These are phyloP conservation scores for Candida gorgasii DNA, from an alignment of 805 yeast genomes.

Conservation along the genomic window DNA sequence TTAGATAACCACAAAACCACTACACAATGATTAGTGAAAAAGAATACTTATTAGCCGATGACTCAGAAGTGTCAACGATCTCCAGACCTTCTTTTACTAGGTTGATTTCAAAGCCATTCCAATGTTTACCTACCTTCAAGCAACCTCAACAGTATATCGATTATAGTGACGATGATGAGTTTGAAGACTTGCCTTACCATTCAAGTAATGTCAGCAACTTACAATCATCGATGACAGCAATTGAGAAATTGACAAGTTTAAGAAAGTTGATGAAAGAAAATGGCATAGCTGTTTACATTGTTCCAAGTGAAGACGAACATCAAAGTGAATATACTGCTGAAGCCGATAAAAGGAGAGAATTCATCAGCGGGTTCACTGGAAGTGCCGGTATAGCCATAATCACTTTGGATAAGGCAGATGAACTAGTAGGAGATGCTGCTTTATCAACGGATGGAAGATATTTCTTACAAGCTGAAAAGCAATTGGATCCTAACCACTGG, in stretches of 20 bases:
- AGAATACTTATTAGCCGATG: slow-evolving; percentile 14
- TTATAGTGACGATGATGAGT: slow-evolving; percentile 15
- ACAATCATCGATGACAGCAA: slow-evolving; percentile 43
- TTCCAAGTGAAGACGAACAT: slow-evolving; percentile 92
- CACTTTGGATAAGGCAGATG: slow-evolving; percentile 47
- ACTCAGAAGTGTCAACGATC: slow-evolving; percentile 21
- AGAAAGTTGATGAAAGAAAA: slow-evolving; percentile 64
- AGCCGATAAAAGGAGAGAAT: slow-evolving; percentile 81
- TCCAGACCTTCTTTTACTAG: slow-evolving; percentile 20
- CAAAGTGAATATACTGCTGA: slow-evolving; percentile 85
- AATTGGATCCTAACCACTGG: slow-evolving; percentile 76
- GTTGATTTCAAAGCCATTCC: slow-evolving; percentile 24
- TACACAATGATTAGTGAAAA: slow-evolving; percentile 17
- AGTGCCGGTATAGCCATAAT: slow-evolving; percentile 92
- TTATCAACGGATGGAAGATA: slow-evolving; percentile 94
- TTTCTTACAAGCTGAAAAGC: slow-evolving; percentile 84
- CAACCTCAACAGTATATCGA: slow-evolving; percentile 2
- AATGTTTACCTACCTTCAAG: slow-evolving; percentile 22
- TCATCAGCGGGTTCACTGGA: slow-evolving; percentile 86
- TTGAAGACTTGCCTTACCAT: slow-evolving; percentile 28
- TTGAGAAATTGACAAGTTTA: slow-evolving; percentile 57
- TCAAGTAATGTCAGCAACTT: slow-evolving; percentile 6
- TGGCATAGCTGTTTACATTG: slow-evolving; percentile 69
- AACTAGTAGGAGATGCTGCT: slow-evolving; percentile 65
- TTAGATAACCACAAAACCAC: not conserved